Evolutionary conservation across 2,329 filamentous ascomycete genomes (phyloP), one percentile per base, ranked within the genome.

Genomic region (Cytospora leucostoma): DNA sequence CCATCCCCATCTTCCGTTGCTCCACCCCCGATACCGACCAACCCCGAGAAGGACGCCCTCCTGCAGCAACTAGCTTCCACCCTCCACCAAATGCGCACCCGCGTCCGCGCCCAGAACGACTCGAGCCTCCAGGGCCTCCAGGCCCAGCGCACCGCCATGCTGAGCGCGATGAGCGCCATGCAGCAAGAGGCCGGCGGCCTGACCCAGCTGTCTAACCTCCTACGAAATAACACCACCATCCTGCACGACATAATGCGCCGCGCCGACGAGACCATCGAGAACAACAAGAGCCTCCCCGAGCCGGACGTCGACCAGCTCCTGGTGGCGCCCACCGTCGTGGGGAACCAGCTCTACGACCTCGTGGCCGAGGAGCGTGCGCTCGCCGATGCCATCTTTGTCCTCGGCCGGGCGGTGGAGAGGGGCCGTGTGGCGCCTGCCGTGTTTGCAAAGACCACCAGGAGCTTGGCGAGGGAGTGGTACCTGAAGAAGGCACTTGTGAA

Each of bases 31-130:
- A 92, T 97, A 37, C 94, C 95, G 0, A 93, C 93, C 0, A 99
- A 99, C 71, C 95, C 95, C 0, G 92, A 98, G 76, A 97, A 97
- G 74, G 93, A 98, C 74, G 89, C 90, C 21, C 84, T 98, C 17
- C 82, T 97, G 3, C 84, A 84, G 59, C 90, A 93, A 52, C 84
- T 98, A 35, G 92, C 89, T 40, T 80, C 84, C 62, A 85, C 88
- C 0, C 80, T 98, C 3, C 81, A 87, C 61, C 79, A 84, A 47
- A 88, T 91, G 66, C 87, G 93, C 17, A 86, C 88, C 66, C 83
- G 84, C 55, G 88, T 87, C 59, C 84, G 90, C 54, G 77, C 84
- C 33, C 90, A 95, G 71, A 93, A 93, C 68, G 83, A 86, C 19
- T 83, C 89, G 15, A 91, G 90, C 21, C 82, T 97, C 38, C 82